Evolutionary conservation across 2,329 filamentous ascomycete species (phyloP).

Genomic region (Alternaria ventricosa): DNA sequence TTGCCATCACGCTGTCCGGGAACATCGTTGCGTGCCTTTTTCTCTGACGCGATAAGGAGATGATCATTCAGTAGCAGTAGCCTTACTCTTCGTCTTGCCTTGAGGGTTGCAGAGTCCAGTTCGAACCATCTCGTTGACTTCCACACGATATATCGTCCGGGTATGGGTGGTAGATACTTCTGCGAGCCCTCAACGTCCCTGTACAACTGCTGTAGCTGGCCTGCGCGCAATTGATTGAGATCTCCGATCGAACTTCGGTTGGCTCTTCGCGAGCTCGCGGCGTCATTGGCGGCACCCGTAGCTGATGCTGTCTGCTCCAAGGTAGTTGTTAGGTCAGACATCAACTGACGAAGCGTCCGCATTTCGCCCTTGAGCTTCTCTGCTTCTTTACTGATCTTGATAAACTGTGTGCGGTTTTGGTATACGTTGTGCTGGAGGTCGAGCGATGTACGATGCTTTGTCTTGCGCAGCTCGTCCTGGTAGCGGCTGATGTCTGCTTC

Average conservation of each 20-base stretch:
- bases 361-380: conserved; percentile 98
- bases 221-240: conserved; percentile 71
- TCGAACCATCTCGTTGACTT: conserved; percentile 96
- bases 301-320: conserved; percentile 56
- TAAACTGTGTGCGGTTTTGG: conserved; percentile 97
- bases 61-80: conserved; percentile 95
- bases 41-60: conserved; percentile 89
- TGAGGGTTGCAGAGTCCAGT: conserved; percentile 96
- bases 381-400: conserved; percentile 98
- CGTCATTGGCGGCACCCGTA: conserved; percentile 45
- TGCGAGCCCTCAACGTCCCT: conserved; percentile 98
- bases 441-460: conserved; percentile 77
- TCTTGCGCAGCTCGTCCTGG: conserved; percentile 74
- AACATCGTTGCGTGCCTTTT: conserved; percentile 83
- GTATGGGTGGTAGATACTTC: conserved; percentile 89
- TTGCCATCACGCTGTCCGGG: conserved; percentile 53
- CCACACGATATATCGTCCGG: conserved; percentile 91
- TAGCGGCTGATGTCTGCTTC: conserved; percentile 87
- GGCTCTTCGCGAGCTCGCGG: conserved; percentile 56
- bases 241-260: conserved; percentile 90
- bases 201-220: conserved; percentile 80
- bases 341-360: conserved; percentile 85
- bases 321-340: conserved; percentile 79
- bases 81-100: conserved; percentile 85
- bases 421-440: conserved; percentile 96